These are phyloP conservation scores for Adenanthera pavonina DNA, from an alignment of 306 rosid species.

Conservation along the genomic window DNA sequence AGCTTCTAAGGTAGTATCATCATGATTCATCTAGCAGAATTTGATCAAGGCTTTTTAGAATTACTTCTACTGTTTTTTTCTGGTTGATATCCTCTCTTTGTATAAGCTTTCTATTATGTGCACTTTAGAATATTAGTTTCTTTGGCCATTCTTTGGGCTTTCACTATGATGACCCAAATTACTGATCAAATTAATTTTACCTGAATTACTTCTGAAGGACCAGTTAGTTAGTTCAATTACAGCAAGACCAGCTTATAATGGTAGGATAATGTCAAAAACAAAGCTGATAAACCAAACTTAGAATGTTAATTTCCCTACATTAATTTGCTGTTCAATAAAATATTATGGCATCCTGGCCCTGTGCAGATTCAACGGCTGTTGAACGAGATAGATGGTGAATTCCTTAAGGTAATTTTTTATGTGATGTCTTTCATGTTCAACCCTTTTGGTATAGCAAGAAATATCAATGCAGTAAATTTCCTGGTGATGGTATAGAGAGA, in stretches of 20 bases:
- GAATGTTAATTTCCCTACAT: slow-evolving; percentile 2
- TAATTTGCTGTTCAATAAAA: slow-evolving; percentile 3
- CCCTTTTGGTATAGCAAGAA: slow-evolving; percentile 11
- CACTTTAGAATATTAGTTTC: slow-evolving; percentile 8
- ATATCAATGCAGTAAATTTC: neutral
- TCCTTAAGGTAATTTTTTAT: slow-evolving; percentile 67
- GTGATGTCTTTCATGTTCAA: slow-evolving; percentile 16
- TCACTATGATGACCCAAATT: slow-evolving; percentile 16
- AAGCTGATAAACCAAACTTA: slow-evolving; percentile 9
- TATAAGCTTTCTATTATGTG: neutral
- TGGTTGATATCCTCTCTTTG: slow-evolving; percentile 6
- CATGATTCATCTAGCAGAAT: slow-evolving; percentile 29
- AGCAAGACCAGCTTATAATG: slow-evolving; percentile 1
- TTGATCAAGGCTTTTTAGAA: slow-evolving; percentile 4
- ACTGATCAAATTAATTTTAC: slow-evolving; percentile 5
- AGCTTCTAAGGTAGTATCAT: slow-evolving; percentile 61
- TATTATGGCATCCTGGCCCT: slow-evolving; percentile 36
- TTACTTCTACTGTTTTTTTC: slow-evolving; percentile 27
- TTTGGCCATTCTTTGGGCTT: slow-evolving; percentile 28
- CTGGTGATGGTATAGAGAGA: neutral
- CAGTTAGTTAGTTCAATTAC: slow-evolving; percentile 16
- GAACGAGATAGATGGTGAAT: slow-evolving; percentile 85
- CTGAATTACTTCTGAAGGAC: neutral
- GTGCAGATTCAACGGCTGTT: slow-evolving; percentile 81
- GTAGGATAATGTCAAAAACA: slow-evolving; percentile 8